phyloP scores from a whole-genome alignment of 1,139 yeast genomes.

The Blastobotrys ciferrii region DNA sequence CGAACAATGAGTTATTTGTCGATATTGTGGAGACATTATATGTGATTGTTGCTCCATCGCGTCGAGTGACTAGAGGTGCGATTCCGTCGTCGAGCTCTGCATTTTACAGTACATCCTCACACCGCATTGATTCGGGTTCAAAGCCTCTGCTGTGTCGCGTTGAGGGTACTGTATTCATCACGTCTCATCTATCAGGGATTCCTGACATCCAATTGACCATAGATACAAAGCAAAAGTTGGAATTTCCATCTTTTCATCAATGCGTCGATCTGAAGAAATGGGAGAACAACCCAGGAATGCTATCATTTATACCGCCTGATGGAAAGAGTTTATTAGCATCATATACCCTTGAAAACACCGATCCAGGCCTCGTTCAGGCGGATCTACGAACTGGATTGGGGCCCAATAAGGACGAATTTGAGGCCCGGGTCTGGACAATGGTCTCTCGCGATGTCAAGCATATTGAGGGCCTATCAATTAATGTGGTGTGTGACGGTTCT shows the following conservation, averaged over 20 bases:
- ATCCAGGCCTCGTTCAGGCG: constrained; percentile 55
- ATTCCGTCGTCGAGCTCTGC: constrained; percentile 29
- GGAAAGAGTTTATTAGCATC: constrained; percentile 65
- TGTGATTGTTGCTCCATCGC: constrained; percentile 40
- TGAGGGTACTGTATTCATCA: constrained; percentile 61
- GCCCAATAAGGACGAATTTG: constrained; percentile 64
- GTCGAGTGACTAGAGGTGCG: neutral
- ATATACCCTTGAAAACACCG: constrained; percentile 53
- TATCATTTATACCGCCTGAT: constrained; percentile 86
- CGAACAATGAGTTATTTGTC: constrained; percentile 77
- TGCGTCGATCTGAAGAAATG: constrained; percentile 45
- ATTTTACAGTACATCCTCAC: constrained; percentile 29
- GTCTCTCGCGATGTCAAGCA: constrained; percentile 51
- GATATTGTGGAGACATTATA: constrained; percentile 66
- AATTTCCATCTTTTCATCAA: constrained; percentile 53
- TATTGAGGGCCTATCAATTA: constrained; percentile 57
- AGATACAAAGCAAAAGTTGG: constrained; percentile 47
- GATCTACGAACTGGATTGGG: constrained; percentile 67
- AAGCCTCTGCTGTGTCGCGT: constrained; percentile 58
- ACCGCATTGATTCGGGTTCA: constrained; percentile 15
- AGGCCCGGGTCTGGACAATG: constrained; percentile 58
- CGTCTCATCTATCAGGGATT: constrained; percentile 68
- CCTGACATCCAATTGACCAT: constrained; percentile 67
- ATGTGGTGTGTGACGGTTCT: constrained; percentile 43
- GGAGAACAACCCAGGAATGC: constrained; percentile 33